A percentile compares a stretch with the other conserved stretches of the same genome.
Evolutionary conservation across 2,329 filamentous ascomycete genomes (phyloP).

Genomic region (Sphaerulina vaccinii): DNA sequence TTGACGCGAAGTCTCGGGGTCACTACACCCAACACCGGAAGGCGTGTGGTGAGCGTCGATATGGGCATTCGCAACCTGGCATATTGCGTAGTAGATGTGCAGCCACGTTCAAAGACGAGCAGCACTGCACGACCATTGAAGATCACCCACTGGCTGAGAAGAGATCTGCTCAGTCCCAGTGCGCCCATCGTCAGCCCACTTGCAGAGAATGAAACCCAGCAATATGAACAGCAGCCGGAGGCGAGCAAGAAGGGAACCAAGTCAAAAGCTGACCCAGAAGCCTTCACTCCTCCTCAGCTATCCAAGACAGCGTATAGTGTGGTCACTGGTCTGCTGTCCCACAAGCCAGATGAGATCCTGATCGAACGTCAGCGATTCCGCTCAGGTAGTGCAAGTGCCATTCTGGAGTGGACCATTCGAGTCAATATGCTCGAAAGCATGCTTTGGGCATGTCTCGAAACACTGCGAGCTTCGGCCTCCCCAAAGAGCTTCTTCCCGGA

Average conservation of each 20-base stretch:
- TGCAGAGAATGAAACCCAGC: neutral
- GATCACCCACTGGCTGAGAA: conserved; percentile 41
- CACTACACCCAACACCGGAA: neutral
- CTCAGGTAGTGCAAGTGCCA: conserved; percentile 60
- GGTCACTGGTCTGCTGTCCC: conserved; percentile 50
- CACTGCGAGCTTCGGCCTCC: conserved; percentile 44
- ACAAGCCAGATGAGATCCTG: conserved; percentile 66
- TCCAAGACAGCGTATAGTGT: conserved; percentile 58
- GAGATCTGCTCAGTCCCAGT: conserved; percentile 30
- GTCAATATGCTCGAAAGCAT: conserved; percentile 82
- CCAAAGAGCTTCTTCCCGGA: conserved; percentile 39
- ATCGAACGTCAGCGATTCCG: conserved; percentile 68
- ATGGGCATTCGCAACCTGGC: conserved; percentile 82
- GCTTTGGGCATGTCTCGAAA: conserved; percentile 68
- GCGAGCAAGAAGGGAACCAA: neutral
- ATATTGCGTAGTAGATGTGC: conserved; percentile 56
- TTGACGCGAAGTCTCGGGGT: conserved; percentile 13
- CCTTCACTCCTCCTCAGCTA: conserved; percentile 50
- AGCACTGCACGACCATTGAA: conserved; percentile 18
- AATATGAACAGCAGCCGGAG: neutral
- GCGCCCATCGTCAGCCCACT: conserved; percentile 1
- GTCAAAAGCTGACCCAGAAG: conserved; percentile 12
- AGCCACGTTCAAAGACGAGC: neutral
- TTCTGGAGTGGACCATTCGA: conserved; percentile 78
- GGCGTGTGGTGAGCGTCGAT: conserved; percentile 71